phyloP scores from a whole-genome alignment of 2,329 filamentous ascomycete genomes.

The Macrophomina pseudophaseolina region DNA sequence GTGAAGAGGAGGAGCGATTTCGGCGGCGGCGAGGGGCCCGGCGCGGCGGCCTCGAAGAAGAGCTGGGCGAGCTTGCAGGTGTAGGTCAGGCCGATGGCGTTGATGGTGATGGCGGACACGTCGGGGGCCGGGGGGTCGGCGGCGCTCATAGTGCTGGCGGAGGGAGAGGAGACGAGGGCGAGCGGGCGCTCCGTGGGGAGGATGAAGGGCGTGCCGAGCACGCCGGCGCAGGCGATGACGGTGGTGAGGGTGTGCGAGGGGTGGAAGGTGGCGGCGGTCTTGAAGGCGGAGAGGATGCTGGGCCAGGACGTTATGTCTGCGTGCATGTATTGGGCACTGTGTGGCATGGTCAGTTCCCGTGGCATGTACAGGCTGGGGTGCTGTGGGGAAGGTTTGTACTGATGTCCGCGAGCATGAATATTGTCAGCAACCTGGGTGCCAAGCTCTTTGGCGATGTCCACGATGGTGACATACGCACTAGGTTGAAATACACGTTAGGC shows the following conservation, averaged over 20 bases:
- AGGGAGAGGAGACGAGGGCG: background rate
- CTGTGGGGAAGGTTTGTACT: background rate
- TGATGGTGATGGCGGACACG: constrained; percentile 32
- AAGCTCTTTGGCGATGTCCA: constrained; percentile 33
- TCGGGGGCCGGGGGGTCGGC: constrained; percentile 32
- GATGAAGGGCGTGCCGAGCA: constrained; percentile 35
- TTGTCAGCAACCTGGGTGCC: constrained; percentile 29
- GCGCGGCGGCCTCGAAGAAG: constrained; percentile 33
- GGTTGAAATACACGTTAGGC: background rate
- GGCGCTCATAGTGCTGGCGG: too few relatives aligned
- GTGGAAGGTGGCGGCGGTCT: constrained; percentile 36
- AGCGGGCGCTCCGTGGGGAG: constrained; percentile 27
- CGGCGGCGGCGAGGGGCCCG: background rate
- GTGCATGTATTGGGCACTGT: constrained; percentile 36
- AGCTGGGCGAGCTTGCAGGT: constrained; percentile 36
- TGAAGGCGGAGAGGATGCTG: constrained; percentile 39
- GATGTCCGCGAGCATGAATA: constrained; percentile 29
- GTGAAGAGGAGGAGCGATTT: constrained; percentile 34
- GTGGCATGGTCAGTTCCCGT: too few relatives aligned
- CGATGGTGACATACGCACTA: constrained; percentile 36
- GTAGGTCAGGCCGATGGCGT: constrained; percentile 35
- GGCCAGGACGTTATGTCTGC: constrained; percentile 40
- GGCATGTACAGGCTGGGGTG: background rate
- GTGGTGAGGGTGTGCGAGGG: constrained; percentile 36
- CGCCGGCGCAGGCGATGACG: constrained; percentile 40